These are phyloP conservation scores for Tricholoma saponaceum DNA, from an alignment of 768 basidiomycete species.

Conservation along the genomic window DNA sequence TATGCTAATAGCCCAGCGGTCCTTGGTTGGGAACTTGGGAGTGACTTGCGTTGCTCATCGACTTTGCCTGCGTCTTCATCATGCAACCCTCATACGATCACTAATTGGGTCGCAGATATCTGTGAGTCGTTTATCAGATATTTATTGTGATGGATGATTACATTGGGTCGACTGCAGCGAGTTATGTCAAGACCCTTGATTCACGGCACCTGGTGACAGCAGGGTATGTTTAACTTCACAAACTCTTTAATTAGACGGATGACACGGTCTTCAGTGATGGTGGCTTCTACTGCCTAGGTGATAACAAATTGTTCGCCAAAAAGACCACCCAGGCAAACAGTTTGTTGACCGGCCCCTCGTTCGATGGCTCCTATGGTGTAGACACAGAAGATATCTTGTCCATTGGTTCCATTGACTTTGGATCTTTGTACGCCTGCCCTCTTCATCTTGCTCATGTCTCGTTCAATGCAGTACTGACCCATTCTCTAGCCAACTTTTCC, in stretches of 20 bases:
- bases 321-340: slow-evolving; percentile 7
- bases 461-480: not conserved
- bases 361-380: slow-evolving; percentile 31
- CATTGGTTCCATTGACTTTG: slow-evolving; percentile 29
- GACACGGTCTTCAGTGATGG: not conserved
- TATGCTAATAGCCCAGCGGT: slow-evolving; percentile 24
- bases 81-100: slow-evolving; percentile 24
- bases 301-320: not conserved
- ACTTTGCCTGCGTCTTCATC: slow-evolving; percentile 13
- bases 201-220: slow-evolving; percentile 32
- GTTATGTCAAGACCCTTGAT: slow-evolving; percentile 25
- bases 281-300: not conserved
- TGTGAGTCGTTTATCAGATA: slow-evolving; percentile 10
- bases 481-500: not conserved
- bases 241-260: not conserved
- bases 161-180: slow-evolving; percentile 9
- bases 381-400: slow-evolving; percentile 33
- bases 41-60: slow-evolving; percentile 21
- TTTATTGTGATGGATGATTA: not conserved
- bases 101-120: slow-evolving; percentile 25
- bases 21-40: slow-evolving; percentile 27
- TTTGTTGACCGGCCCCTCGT: slow-evolving; percentile 22
- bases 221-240: slow-evolving; percentile 23
- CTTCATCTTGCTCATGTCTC: slow-evolving; percentile 6
- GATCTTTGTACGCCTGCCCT: slow-evolving; percentile 24